phyloP scores from a whole-genome alignment of 2,329 filamentous ascomycete genomes.

The Ustulina deusta region DNA sequence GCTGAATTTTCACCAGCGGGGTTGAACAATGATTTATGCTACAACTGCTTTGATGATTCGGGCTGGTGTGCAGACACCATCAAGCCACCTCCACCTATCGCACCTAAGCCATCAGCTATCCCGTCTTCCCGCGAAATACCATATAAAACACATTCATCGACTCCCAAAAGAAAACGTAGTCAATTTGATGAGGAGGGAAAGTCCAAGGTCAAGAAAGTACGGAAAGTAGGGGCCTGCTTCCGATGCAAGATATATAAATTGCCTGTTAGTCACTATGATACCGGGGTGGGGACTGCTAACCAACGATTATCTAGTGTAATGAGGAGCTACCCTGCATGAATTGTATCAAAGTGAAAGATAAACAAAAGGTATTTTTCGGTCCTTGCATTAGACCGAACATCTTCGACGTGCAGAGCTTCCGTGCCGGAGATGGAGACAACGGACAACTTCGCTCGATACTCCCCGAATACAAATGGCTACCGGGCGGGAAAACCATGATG shows the following conservation, averaged over 20 bases:
- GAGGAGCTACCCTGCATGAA: constrained; percentile 1
- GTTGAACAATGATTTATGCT: background rate
- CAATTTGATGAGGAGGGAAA: constrained; percentile 2
- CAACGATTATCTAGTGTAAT: constrained; percentile 1
- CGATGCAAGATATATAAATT: constrained; percentile 10
- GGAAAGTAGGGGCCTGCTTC: background rate
- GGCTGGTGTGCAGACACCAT: background rate
- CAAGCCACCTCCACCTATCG: background rate
- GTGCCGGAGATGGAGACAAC: constrained; percentile 2
- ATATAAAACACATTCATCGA: too few species aligned
- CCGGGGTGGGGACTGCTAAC: background rate
- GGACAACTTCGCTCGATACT: background rate
- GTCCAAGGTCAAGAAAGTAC: constrained; percentile 3
- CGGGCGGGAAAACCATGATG: background rate
- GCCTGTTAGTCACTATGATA: constrained; percentile 1
- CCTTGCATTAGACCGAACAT: constrained; percentile 1
- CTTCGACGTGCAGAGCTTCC: background rate
- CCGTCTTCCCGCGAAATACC: background rate
- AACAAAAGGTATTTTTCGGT: constrained; percentile 6
- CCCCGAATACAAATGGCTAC: constrained; percentile 2
- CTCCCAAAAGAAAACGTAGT: constrained; percentile 4
- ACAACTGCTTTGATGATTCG: background rate
- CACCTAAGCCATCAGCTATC: background rate
- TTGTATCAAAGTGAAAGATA: constrained; percentile 13
- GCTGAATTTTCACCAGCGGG: background rate